Percentiles rank a stretch among this genome's conserved stretches.
Conservation (phyloP, 1,284 basidiomycete genomes). For the Uromyces viciae-fabae region DNA sequence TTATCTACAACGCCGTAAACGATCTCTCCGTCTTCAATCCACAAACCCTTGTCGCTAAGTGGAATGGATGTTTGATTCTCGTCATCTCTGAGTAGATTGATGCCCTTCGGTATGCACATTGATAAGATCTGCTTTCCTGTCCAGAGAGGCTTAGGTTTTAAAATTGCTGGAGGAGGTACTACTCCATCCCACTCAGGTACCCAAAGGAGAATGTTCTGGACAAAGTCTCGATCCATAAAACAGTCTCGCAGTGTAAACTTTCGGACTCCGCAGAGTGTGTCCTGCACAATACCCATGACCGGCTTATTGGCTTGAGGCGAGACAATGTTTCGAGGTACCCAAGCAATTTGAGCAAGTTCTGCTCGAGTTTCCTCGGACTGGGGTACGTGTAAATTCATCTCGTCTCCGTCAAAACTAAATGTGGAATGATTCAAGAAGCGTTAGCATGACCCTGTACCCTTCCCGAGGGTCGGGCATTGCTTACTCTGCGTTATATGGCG, state of each 20-base stretch:
- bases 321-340: slow-evolving; percentile 98
- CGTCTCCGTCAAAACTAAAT: slow-evolving; percentile 85
- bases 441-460: slow-evolving; percentile 38
- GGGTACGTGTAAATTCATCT: slow-evolving; percentile 99
- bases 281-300: slow-evolving; percentile 99
- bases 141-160: slow-evolving; percentile 97
- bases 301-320: slow-evolving; percentile 99
- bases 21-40: slow-evolving; percentile 96
- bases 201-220: slow-evolving; percentile 97
- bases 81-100: slow-evolving; percentile 81
- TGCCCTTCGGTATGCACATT: slow-evolving; percentile 88
- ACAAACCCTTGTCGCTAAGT: slow-evolving; percentile 84
- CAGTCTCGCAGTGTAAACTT: slow-evolving; percentile 94
- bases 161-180: slow-evolving; percentile 84
- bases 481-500: slow-evolving; percentile 83
- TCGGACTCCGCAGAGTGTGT: slow-evolving; percentile 93
- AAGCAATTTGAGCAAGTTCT: slow-evolving; percentile 94
- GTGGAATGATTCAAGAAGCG: slow-evolving; percentile 23
- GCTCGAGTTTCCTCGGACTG: slow-evolving; percentile 99
- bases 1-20: slow-evolving; percentile 95
- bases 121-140: slow-evolving; percentile 95
- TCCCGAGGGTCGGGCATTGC: slow-evolving; percentile 41
- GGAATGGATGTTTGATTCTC: slow-evolving; percentile 77
- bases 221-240: slow-evolving; percentile 86
- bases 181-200: slow-evolving; percentile 94